phyloP scores from a whole-genome alignment of 768 basidiomycete genomes.

The Boletellus emodensis region DNA sequence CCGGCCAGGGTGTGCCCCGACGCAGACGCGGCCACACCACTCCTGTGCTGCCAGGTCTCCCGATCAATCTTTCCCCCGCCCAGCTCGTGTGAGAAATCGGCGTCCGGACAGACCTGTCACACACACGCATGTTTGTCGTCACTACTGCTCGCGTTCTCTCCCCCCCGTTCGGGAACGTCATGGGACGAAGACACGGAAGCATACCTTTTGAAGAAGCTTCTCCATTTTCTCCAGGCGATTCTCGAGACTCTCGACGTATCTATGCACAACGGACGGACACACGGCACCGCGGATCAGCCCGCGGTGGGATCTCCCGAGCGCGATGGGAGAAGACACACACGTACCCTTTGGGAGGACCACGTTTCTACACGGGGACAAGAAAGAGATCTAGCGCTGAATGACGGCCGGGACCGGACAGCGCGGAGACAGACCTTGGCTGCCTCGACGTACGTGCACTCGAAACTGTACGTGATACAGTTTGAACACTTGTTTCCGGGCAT shows the following conservation, averaged over 20 bases:
- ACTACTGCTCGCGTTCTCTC: too few species aligned
- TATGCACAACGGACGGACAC: conserved; percentile 11
- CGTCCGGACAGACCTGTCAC: conserved; percentile 55
- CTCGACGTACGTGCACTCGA: conserved; percentile 53
- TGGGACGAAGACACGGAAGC: not conserved
- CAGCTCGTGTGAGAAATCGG: conserved; percentile 56
- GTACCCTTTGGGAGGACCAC: conserved; percentile 37
- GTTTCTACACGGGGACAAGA: conserved; percentile 28
- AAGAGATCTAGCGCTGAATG: too few species aligned
- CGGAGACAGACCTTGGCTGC: conserved; percentile 45
- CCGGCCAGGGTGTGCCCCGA: too few species aligned
- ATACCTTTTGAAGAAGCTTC: conserved; percentile 50
- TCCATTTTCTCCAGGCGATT: conserved; percentile 63
- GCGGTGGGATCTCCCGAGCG: too few species aligned
- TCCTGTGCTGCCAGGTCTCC: conserved; percentile 32
- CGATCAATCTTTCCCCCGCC: conserved; percentile 40
- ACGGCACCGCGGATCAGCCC: too few species aligned
- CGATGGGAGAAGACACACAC: not conserved
- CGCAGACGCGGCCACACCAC: conserved; percentile 4
- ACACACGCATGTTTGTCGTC: too few species aligned
- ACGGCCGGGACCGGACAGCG: too few species aligned
- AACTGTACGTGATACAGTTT: conserved; percentile 47
- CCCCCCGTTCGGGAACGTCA: too few species aligned
- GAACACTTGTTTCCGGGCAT: conserved; percentile 53
- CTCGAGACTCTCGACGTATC: conserved; percentile 63